A percentile compares a stretch with the other conserved stretches of the same genome.
Evolutionary conservation across 495 filamentous ascomycete genomes (phyloP).

Genomic region (Niebla homalea): DNA sequence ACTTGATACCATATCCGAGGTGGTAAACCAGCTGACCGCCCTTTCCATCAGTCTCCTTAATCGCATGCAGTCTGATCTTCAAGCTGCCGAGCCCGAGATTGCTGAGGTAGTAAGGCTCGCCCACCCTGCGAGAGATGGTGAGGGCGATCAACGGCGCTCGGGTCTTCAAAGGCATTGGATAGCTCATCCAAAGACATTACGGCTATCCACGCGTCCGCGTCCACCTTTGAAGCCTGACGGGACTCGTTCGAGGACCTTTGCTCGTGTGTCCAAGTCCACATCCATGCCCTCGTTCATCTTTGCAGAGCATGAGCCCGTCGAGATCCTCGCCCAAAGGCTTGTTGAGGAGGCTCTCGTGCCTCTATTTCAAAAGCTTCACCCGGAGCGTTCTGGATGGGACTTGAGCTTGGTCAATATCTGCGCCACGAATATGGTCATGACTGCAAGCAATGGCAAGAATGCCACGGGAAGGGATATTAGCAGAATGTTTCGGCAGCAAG

Average conservation of each 20-base stretch:
- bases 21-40: constrained; percentile 47
- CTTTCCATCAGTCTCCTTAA: constrained; percentile 58
- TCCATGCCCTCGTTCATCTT: constrained; percentile 60
- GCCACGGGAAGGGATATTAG: constrained; percentile 45
- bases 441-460: constrained; percentile 36
- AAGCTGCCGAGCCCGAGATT: constrained; percentile 36
- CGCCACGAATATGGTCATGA: constrained; percentile 69
- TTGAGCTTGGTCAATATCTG: constrained; percentile 75
- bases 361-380: constrained; percentile 63
- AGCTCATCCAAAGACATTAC: constrained; percentile 55
- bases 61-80: constrained; percentile 66
- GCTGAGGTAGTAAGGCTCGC: constrained; percentile 21
- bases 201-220: constrained; percentile 62
- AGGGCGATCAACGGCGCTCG: background rate
- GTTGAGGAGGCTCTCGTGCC: constrained; percentile 52
- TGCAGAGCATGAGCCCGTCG: constrained; percentile 40
- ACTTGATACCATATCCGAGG: constrained; percentile 45
- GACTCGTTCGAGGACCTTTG: constrained; percentile 35
- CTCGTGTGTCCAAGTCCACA: constrained; percentile 53
- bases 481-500: constrained; percentile 57
- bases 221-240: constrained; percentile 41
- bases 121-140: constrained; percentile 4
- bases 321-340: constrained; percentile 49
- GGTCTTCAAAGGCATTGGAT: constrained; percentile 37
- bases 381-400: constrained; percentile 57